phyloP scores from a whole-genome alignment of 176 grass and related monocot species.

The Thinopyrum elongatum region DNA sequence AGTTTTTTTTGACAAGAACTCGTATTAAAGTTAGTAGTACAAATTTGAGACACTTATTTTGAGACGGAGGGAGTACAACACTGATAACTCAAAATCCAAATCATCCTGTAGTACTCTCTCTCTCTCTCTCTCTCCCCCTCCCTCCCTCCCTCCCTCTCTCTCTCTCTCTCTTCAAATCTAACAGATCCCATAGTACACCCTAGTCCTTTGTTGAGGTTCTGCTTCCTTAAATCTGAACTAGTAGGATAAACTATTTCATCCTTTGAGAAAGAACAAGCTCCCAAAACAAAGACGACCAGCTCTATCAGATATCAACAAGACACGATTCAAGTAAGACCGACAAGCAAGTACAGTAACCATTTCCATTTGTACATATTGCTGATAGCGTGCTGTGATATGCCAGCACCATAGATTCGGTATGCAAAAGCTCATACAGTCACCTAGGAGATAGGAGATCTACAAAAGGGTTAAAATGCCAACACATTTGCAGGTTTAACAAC shows the following conservation, averaged over 20 bases:
- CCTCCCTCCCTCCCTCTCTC: too few relatives aligned
- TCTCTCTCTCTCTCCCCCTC: too few relatives aligned
- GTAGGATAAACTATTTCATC: neutral
- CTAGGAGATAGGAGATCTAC: slow-evolving; percentile 9
- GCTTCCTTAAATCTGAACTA: neutral
- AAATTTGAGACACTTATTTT: too few relatives aligned
- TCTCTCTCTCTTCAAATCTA: too few relatives aligned
- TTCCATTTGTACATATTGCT: neutral
- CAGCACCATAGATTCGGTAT: slow-evolving; percentile 20
- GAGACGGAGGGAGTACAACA: too few relatives aligned
- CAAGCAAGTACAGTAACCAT: neutral
- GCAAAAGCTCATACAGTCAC: slow-evolving; percentile 17
- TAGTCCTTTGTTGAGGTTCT: neutral
- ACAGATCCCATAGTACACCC: too few relatives aligned
- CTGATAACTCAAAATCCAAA: too few relatives aligned
- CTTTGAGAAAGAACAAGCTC: too few relatives aligned
- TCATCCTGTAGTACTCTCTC: too few relatives aligned
- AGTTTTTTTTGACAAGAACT: too few relatives aligned
- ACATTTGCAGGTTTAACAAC: slow-evolving; percentile 25
- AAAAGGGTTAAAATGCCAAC: neutral
- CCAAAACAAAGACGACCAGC: neutral
- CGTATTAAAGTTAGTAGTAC: too few relatives aligned
- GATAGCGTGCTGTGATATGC: slow-evolving; percentile 17
- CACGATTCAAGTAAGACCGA: neutral
- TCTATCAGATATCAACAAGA: neutral